A percentile compares a stretch with the other conserved stretches of the same genome.
Conservation (phyloP, 73 alveolate species). For the Paramecium octaurelia region DNA sequence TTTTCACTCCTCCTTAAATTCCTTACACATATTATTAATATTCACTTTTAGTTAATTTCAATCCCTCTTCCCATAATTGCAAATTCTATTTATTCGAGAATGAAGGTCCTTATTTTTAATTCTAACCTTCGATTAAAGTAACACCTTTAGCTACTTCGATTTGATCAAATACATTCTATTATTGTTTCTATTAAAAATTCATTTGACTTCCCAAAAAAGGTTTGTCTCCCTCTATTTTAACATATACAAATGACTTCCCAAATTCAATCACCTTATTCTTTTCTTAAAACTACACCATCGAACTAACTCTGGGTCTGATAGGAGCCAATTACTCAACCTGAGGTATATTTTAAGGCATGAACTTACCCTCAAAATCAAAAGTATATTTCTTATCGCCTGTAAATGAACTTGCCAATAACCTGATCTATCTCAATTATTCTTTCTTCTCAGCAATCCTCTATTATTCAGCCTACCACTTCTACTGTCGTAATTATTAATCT, state of each 20-base stretch:
- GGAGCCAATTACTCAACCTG: neutral
- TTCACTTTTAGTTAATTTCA: neutral
- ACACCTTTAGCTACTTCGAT: constrained; percentile 43
- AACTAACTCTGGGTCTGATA: neutral
- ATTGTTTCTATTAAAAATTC: neutral
- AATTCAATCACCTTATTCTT: neutral
- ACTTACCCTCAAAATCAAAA: constrained; percentile 25
- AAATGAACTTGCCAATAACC: neutral
- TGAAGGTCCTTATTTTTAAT: constrained; percentile 29
- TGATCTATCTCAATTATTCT: neutral
- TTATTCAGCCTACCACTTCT: neutral
- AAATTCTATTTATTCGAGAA: neutral
- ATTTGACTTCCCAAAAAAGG: neutral
- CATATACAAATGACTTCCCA: constrained; percentile 18
- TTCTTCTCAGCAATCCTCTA: neutral
- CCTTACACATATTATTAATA: neutral
- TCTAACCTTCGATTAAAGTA: neutral
- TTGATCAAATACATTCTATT: neutral
- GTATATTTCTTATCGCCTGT: constrained; percentile 30
- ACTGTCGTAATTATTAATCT: neutral
- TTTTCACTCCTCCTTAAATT: constrained; percentile 8
- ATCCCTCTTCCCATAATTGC: constrained; percentile 29
- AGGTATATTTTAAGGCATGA: constrained; percentile 14
- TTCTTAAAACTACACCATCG: neutral
- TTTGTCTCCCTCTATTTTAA: neutral